Conservation (phyloP, 352 stramenopile genomes). For the Globisporangium polare region DNA sequence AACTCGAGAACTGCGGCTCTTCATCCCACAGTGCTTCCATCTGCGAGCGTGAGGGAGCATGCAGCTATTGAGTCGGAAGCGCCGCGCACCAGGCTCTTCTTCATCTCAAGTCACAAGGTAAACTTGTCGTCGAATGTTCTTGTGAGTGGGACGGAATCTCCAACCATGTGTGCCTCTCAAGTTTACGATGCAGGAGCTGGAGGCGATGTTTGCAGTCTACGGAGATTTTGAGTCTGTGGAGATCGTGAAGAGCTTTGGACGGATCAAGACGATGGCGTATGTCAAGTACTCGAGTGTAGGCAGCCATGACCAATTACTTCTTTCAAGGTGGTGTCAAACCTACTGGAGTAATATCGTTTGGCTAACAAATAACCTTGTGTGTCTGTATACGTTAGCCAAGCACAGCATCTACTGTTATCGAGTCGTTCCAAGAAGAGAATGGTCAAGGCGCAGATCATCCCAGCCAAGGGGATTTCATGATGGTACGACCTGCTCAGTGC, state of each 20-base stretch:
- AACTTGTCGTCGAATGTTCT: neutral
- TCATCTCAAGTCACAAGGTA: conserved; percentile 71
- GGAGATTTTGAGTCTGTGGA: conserved; percentile 68
- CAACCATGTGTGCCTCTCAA: conserved; percentile 9
- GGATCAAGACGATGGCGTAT: conserved; percentile 86
- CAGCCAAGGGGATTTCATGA: conserved; percentile 40
- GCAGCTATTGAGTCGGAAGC: neutral
- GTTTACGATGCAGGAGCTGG: conserved; percentile 75
- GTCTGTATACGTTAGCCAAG: conserved; percentile 22
- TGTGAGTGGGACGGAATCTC: neutral
- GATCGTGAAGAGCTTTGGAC: conserved; percentile 69
- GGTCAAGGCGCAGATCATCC: conserved; percentile 21
- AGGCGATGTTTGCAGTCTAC: conserved; percentile 82
- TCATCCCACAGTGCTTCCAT: conserved; percentile 10
- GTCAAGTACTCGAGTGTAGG: conserved; percentile 61
- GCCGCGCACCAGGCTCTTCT: conserved; percentile 49
- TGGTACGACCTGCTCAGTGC: conserved; percentile 20
- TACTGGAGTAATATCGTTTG: neutral
- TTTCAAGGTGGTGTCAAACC: neutral
- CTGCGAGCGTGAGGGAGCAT: conserved; percentile 11
- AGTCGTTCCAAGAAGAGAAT: conserved; percentile 43
- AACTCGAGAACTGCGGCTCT: conserved; percentile 13
- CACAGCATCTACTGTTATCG: conserved; percentile 47
- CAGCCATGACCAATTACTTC: neutral
- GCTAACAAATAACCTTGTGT: too few species aligned